These are phyloP conservation scores for Naegleria gruberi DNA, from an alignment of 208 protist species.

Conservation along the genomic window DNA sequence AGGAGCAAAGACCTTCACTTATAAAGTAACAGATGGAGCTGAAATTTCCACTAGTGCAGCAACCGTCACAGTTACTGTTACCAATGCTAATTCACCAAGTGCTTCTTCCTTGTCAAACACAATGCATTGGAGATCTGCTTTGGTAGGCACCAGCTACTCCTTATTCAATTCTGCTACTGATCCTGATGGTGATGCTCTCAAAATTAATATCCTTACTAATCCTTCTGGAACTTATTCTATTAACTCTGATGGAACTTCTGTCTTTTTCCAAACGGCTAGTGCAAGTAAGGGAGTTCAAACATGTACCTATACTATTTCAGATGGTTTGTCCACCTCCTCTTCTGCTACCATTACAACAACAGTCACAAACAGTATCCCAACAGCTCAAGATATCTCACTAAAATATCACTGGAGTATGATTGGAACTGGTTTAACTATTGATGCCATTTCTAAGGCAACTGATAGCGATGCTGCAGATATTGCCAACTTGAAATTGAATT, in stretches of 20 bases:
- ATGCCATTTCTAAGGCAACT: background rate
- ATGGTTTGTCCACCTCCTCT: background rate
- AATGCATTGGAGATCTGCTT: background rate
- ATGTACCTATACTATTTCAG: background rate
- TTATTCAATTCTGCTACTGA: background rate
- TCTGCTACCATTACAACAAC: background rate
- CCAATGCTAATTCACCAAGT: background rate
- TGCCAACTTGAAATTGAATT: background rate
- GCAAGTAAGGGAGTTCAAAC: background rate
- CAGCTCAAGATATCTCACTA: background rate
- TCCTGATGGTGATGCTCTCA: background rate
- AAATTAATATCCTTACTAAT: background rate
- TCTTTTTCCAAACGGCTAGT: background rate
- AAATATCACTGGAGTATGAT: background rate
- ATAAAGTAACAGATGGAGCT: background rate
- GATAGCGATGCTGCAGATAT: background rate
- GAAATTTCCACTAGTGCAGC: background rate
- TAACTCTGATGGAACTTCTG: background rate
- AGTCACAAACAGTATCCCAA: background rate
- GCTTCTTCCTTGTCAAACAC: background rate
- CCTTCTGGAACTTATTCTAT: background rate
- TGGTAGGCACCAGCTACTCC: too few relatives aligned
- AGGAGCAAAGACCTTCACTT: background rate
- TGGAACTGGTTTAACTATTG: background rate
- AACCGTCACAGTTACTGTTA: background rate